These are phyloP conservation scores for Pseudogymnoascus sp. DNA, from an alignment of 2,329 filamentous ascomycete genomes.

Conservation along the genomic window DNA sequence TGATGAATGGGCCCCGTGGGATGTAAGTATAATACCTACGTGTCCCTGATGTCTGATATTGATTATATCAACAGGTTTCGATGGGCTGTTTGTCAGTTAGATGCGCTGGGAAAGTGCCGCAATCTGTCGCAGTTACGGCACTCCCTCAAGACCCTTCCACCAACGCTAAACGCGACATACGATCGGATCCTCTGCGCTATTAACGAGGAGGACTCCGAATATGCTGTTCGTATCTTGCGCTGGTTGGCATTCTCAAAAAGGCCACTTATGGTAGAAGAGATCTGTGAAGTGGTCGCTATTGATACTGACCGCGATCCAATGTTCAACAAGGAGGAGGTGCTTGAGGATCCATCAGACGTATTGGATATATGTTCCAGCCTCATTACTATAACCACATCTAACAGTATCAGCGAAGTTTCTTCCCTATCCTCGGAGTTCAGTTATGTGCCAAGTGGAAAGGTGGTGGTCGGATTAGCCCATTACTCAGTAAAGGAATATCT, in stretches of 20 bases:
- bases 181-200: slow-evolving; percentile 23
- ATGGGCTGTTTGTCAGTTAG: neutral
- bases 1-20: slow-evolving; percentile 23
- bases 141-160: slow-evolving; percentile 26
- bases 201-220: slow-evolving; percentile 8
- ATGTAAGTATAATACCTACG: slow-evolving; percentile 22
- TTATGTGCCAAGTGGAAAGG: neutral
- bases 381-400: neutral
- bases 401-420: neutral
- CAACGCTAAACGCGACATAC: slow-evolving; percentile 25
- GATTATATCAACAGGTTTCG: slow-evolving; percentile 1
- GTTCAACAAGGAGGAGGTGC: neutral
- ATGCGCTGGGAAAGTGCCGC: slow-evolving; percentile 13
- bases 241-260: slow-evolving; percentile 14
- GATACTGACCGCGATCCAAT: neutral
- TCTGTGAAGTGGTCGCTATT: slow-evolving; percentile 13
- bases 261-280: neutral
- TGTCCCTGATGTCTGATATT: neutral
- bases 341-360: neutral
- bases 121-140: slow-evolving; percentile 9
- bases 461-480: slow-evolving; percentile 20
- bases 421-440: neutral
- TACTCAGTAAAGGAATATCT: slow-evolving; percentile 27
- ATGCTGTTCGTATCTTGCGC: slow-evolving; percentile 15
- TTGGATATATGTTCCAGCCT: neutral